Evolutionary conservation across 1,284 basidiomycete species (phyloP).

Genomic region (Fomitopsis schrenkii): DNA sequence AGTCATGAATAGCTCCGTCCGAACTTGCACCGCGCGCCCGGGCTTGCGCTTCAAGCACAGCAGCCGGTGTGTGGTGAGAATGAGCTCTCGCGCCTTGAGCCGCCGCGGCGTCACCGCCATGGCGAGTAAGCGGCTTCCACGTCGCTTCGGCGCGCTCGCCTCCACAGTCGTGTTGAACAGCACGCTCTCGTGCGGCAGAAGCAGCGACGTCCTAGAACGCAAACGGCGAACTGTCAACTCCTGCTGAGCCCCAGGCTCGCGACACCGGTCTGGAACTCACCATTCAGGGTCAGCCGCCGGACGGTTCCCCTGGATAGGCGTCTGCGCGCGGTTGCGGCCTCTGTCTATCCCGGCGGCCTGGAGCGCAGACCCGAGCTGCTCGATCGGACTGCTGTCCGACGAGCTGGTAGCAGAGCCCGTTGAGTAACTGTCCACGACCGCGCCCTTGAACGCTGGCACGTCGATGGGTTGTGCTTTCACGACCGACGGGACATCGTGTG

Average conservation of each 20-base stretch:
- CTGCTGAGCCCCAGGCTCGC: neutral
- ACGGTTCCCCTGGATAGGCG: slow-evolving; percentile 53
- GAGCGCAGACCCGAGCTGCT: slow-evolving; percentile 33
- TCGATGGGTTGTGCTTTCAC: slow-evolving; percentile 24
- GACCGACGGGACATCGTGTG: slow-evolving; percentile 33
- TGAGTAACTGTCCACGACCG: slow-evolving; percentile 27
- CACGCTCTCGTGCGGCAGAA: slow-evolving; percentile 43
- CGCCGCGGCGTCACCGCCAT: slow-evolving; percentile 47
- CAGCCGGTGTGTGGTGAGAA: slow-evolving; percentile 55
- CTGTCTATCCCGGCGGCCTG: slow-evolving; percentile 35
- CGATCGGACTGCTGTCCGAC: slow-evolving; percentile 44
- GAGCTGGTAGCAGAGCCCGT: slow-evolving; percentile 40
- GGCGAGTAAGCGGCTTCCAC: slow-evolving; percentile 56
- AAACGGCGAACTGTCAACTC: neutral
- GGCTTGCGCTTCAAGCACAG: slow-evolving; percentile 52
- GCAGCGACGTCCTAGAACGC: slow-evolving; percentile 33
- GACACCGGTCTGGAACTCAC: slow-evolving; percentile 27
- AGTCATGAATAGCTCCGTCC: slow-evolving; percentile 44
- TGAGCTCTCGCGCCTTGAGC: slow-evolving; percentile 50
- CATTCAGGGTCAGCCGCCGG: slow-evolving; percentile 36
- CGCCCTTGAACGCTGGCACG: slow-evolving; percentile 22
- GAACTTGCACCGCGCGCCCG: slow-evolving; percentile 37
- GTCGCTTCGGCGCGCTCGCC: slow-evolving; percentile 47
- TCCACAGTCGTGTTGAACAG: slow-evolving; percentile 52
- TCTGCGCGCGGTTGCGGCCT: slow-evolving; percentile 50